Evolutionary conservation across 805 yeast species (phyloP).

Genomic region (Starmerella apis): DNA sequence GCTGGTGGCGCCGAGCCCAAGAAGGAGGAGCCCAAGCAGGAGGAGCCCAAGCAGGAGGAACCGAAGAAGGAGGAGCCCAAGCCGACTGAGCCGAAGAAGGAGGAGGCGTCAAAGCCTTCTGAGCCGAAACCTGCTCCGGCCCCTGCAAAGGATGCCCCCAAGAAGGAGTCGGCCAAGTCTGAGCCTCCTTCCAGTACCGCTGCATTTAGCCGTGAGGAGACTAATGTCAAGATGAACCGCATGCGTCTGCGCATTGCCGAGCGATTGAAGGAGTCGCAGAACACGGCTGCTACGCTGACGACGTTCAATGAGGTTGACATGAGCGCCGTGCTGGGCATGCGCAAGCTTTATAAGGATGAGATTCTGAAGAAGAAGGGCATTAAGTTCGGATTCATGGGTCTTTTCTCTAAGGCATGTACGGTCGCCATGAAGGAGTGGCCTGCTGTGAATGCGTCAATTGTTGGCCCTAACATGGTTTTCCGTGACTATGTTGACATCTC

Average conservation of each 20-base stretch:
- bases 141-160: conserved; percentile 26
- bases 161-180: conserved; percentile 19
- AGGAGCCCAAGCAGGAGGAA: conserved; percentile 30
- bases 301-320: conserved; percentile 98
- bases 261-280: conserved; percentile 97
- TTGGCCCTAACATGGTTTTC: conserved; percentile 61
- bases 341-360: conserved; percentile 95
- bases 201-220: conserved; percentile 60
- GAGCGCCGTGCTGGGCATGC: conserved; percentile 82
- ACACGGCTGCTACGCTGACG: conserved; percentile 95
- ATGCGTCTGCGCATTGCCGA: conserved; percentile 98
- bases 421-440: conserved; percentile 92
- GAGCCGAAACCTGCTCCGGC: conserved; percentile 22
- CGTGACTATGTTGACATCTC: conserved; percentile 95
- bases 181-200: conserved; percentile 37
- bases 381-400: conserved; percentile 98
- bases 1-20: conserved; percentile 42
- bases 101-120: conserved; percentile 23
- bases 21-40: conserved; percentile 24
- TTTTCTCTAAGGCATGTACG: conserved; percentile 85
- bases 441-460: conserved; percentile 90
- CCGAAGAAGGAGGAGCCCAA: conserved; percentile 30
- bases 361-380: conserved; percentile 84
- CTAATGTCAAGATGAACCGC: conserved; percentile 95
- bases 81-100: conserved; percentile 33